Evolutionary conservation across 805 yeast genomes (phyloP), one percentile per base, ranked within the genome.

Genomic region (Candida quercuum): DNA sequence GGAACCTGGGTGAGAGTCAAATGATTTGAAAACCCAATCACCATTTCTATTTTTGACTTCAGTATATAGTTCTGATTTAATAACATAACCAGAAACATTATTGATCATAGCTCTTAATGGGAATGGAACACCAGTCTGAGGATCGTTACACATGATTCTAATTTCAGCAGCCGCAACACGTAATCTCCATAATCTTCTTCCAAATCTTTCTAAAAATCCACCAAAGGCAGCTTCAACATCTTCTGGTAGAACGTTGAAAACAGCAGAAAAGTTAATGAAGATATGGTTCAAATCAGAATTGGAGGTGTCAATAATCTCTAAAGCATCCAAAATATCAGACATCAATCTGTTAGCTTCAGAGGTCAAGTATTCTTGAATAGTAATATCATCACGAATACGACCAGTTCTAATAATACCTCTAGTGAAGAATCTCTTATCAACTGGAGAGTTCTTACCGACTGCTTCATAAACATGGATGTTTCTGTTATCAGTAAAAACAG

Each of bases 211-310:
- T 67, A 93, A 72, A 78, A 93, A 93, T 16, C 96, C 94, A 48
- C 96, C 98, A 63, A 93, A 89, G 4, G 99, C 97, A 45, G 87
- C 88, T 65, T 91, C 96, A 44, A 93, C 97, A 66, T 93, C 98
- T 53, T 83, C 86, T 32, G 98, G 96, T 43, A 86, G 79, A 41
- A 93, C 85, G 49, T 88, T 88, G 74, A 94, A 93, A 24, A 86
- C 91, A 47, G 96, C 95, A 37, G 96, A 83, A 65, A 93, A 93
- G 68, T 93, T 91, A 64, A 93, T 91, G 70, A 93, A 93, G 47
- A 93, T 93, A 60, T 93, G 98, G 65, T 93, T 93, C 70, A 93
- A 71, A 60, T 93, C 99, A 15, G 97, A 86, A 66, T 93, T 91
- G 12, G 93, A 78, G 36, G 96, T 86, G 52, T 93, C 98, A 53